Conservation (phyloP, 202 grass and related monocot species). For the Schoenoplectus triqueter region DNA sequence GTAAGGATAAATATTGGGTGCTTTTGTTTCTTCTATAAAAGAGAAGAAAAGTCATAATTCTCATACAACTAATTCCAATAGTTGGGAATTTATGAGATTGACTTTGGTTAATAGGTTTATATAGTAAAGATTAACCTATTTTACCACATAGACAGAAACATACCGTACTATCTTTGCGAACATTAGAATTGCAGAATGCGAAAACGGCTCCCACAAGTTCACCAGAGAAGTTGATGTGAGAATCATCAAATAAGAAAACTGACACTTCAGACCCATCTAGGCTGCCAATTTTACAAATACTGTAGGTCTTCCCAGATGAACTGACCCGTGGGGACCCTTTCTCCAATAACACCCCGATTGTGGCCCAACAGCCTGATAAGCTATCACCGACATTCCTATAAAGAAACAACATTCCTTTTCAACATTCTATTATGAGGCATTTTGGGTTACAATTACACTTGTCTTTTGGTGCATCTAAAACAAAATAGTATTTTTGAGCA, state of each 20-base stretch:
- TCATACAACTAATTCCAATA: background rate
- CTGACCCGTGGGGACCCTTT: conserved; percentile 63
- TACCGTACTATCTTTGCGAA: conserved; percentile 79
- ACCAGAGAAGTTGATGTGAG: conserved; percentile 63
- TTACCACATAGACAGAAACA: background rate
- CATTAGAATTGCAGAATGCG: conserved; percentile 76
- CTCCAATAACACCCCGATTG: conserved; percentile 72
- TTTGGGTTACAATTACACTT: background rate
- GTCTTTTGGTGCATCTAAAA: background rate
- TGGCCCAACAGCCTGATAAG: conserved; percentile 83
- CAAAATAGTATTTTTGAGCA: background rate
- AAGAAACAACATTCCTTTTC: background rate
- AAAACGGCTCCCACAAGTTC: conserved; percentile 68
- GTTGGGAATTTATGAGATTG: background rate
- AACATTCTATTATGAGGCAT: background rate
- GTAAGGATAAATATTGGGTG: no score
- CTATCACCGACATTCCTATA: conserved; percentile 68
- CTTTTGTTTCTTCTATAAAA: background rate
- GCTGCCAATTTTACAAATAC: conserved; percentile 80
- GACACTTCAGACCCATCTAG: conserved; percentile 69
- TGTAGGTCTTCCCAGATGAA: conserved; percentile 66
- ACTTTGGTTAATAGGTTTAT: background rate
- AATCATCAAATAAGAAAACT: conserved; percentile 77
- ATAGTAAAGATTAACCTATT: conserved; percentile 15
- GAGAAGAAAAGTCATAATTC: background rate